Conservation (phyloP, 306 rosid species). For the Adenanthera pavonina region DNA sequence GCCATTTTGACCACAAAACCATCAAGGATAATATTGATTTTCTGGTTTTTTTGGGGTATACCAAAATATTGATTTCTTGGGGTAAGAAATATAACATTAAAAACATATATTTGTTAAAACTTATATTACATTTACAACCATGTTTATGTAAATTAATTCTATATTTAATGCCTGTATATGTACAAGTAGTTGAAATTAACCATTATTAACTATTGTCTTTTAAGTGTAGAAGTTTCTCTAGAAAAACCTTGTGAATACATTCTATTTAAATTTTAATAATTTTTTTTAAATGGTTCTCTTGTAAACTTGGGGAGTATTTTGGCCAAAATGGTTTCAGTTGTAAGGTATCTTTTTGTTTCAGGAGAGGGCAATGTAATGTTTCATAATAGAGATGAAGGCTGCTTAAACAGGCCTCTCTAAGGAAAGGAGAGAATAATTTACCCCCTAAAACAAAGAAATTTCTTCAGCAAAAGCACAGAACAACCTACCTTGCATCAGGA, state of each 20-base stretch:
- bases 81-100: neutral
- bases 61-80: neutral
- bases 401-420: neutral
- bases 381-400: neutral
- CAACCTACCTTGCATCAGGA: constrained; percentile 89
- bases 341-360: neutral
- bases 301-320: neutral
- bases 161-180: neutral
- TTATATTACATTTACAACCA: neutral
- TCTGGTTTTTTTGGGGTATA: neutral
- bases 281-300: neutral
- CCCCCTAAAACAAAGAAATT: neutral
- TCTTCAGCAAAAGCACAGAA: neutral
- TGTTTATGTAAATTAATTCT: neutral
- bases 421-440: neutral
- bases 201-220: neutral
- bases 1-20: neutral
- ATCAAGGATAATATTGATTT: neutral
- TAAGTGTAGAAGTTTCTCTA: neutral
- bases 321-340: neutral
- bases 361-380: neutral
- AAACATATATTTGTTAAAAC: neutral
- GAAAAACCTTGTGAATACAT: neutral
- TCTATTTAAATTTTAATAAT: neutral
- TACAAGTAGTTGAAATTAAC: neutral